phyloP scores from a whole-genome alignment of 1,139 yeast genomes.

The Debaryomyces robertsiae region DNA sequence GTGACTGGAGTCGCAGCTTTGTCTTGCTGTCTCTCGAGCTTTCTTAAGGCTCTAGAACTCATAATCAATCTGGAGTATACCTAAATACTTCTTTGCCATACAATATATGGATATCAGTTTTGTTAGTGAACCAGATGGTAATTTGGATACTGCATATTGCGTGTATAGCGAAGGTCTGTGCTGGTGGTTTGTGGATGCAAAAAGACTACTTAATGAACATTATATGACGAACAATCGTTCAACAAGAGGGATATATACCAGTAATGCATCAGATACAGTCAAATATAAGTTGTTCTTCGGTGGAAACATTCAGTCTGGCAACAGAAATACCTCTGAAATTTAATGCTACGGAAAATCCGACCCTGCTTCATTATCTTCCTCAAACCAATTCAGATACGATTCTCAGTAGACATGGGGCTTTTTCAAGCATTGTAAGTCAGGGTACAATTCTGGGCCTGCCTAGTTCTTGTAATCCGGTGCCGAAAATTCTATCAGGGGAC shows the following conservation, averaged over 20 bases:
- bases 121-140: background rate
- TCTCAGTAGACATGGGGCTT: background rate
- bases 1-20: constrained; percentile 18
- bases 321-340: background rate
- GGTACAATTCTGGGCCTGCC: too few species aligned
- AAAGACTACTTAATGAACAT: constrained; percentile 3
- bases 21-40: constrained; percentile 48
- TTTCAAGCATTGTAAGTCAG: too few species aligned
- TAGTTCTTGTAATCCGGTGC: too few species aligned
- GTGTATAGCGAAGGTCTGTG: background rate
- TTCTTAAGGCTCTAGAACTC: constrained; percentile 71
- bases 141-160: background rate
- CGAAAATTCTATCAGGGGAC: too few species aligned
- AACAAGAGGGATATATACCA: too few species aligned
- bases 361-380: background rate
- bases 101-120: too few species aligned
- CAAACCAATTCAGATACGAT: background rate
- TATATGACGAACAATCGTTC: too few species aligned
- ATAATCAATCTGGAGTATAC: constrained; percentile 29
- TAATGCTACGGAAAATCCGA: background rate
- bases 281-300: background rate
- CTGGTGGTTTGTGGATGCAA: constrained; percentile 15
- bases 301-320: constrained; percentile 1
- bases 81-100: too few species aligned
- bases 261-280: background rate